Base-by-base conservation (phyloP, 257 asterid genomes). In the Leptodermis oblonga region DNA sequence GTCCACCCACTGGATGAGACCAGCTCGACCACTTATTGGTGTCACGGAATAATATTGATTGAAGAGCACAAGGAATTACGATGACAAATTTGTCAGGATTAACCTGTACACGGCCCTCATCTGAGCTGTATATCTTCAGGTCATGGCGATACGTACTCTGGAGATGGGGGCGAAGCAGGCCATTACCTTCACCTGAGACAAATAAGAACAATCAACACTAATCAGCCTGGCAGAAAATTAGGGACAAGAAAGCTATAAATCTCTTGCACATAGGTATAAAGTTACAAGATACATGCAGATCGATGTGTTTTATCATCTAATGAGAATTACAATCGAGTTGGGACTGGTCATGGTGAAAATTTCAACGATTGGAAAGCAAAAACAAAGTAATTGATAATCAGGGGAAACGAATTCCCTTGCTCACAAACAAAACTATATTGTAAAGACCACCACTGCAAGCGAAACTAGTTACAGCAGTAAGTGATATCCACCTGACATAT, bases 61-160 rank as follows among this genome's bases (percentile, higher is more conserved):
- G n/a, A n/a, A n/a, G n/a, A n/a, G n/a, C n/a, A n/a, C n/a, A n/a
- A n/a, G n/a, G 34, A 72, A 25, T 23, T 43, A 22, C 31, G 17
- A 6, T 23, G 20, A 13, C 25, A 64, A 43, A 63, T 18, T 65
- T 65, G 43, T n/a, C 46, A 70, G 73, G 37, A 6, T 48, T 76
- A 60, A 92, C 99, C 97, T 93, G 99, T 67, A 93, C 99, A 69
- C 99, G 97, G 37, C 97, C 99, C 82, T 93, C 99, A 70, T 93
- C 97, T 6, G 99, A 93, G 79, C 97, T 93, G 83, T 93, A 93
- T 82, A 93, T 93, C 76, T 93, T 93, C 43, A 93, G 63, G 77
- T 93, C 97, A 80, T 93, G 99, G 68, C 97, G 97, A 74, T 93
- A 93, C 56, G 99, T 93, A 69, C 99, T 93, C 74, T 93, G n/a